Base-by-base conservation (phyloP, 192 early-diverging fungal species). In the Entomortierella chlamydospora region DNA sequence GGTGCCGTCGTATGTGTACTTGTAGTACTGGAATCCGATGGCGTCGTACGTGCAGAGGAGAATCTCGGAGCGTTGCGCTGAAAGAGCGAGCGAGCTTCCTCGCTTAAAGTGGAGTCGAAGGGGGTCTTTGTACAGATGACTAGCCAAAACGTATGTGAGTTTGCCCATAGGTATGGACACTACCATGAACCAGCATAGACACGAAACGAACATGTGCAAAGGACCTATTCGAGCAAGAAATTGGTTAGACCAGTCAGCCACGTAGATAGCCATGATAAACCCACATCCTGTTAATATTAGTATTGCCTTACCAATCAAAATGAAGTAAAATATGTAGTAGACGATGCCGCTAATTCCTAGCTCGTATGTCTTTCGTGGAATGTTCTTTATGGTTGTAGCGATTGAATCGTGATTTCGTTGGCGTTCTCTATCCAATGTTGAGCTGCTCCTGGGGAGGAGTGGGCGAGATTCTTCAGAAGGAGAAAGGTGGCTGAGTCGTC, bases 121-220 rank as follows among this genome's bases (percentile, higher is more conserved):
- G 37, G 96, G 96, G 72, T 95, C 87, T 34, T 90, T 87, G 64
- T 90, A 87, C 28, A 99, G 80, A 59, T 96, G 93, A 28, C 87
- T 85, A 18, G 93, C 81, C 23, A 99, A 82, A 15, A 92, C 92
- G 66, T 91, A 95, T 25, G 88, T 95, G 18, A 97, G 85, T 81
- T 95, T 95, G n/a, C 93, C 94, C 97, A 99, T 99, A 13, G 97
- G 97, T 49, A 99, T 90, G 10, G 93, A 88, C 23, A 96, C 86
- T 30, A 99, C 93, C 13, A 90, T 83, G 57, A 97, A 91, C 89
- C 93, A 97, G 85, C 95, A 96, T 2, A 93, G 55, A 20, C 86
- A 82, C 22, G 92, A 90, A 2, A 95, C 92, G 6, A 93, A 52
- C 8, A 96, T 60, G 29, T 96, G 94, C 30, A 96, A 29, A 5